These are phyloP conservation scores for Kappamyces sp. DNA, from an alignment of 192 early-diverging fungal species.

Conservation along the genomic window DNA sequence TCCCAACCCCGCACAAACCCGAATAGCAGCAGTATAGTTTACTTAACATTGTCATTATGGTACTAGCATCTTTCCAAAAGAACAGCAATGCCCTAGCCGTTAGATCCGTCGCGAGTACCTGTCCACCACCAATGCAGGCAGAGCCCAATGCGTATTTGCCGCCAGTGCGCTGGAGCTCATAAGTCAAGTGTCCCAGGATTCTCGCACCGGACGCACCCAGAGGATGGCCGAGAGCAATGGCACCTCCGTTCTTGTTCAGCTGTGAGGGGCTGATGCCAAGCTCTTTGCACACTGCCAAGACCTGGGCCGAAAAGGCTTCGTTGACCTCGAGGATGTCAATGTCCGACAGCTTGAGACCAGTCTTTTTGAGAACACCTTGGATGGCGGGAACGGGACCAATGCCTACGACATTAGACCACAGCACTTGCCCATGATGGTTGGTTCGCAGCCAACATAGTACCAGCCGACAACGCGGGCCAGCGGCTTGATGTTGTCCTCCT, in stretches of 20 bases:
- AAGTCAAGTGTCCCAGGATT: conserved; percentile 81
- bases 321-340: conserved; percentile 95
- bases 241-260: conserved; percentile 86
- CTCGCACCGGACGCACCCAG: conserved; percentile 93
- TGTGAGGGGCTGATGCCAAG: conserved; percentile 72
- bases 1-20: neutral
- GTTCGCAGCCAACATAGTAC: conserved; percentile 82
- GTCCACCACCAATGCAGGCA: conserved; percentile 94
- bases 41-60: neutral
- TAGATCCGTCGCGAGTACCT: conserved; percentile 17
- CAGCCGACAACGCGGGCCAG: conserved; percentile 81
- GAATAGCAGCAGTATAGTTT: neutral
- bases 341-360: conserved; percentile 69
- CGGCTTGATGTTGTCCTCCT: conserved; percentile 71
- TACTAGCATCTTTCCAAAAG: conserved; percentile 54
- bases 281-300: conserved; percentile 82
- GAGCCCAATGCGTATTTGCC: conserved; percentile 86
- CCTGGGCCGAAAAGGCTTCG: conserved; percentile 96
- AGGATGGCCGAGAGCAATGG: conserved; percentile 91
- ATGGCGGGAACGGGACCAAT: conserved; percentile 94
- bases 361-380: conserved; percentile 71
- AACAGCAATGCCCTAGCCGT: conserved; percentile 53
- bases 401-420: conserved; percentile 11
- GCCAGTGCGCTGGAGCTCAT: conserved; percentile 73
- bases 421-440: conserved; percentile 77